Base-by-base conservation (phyloP, 31 red algal genomes). In the Endocladia muricata region DNA sequence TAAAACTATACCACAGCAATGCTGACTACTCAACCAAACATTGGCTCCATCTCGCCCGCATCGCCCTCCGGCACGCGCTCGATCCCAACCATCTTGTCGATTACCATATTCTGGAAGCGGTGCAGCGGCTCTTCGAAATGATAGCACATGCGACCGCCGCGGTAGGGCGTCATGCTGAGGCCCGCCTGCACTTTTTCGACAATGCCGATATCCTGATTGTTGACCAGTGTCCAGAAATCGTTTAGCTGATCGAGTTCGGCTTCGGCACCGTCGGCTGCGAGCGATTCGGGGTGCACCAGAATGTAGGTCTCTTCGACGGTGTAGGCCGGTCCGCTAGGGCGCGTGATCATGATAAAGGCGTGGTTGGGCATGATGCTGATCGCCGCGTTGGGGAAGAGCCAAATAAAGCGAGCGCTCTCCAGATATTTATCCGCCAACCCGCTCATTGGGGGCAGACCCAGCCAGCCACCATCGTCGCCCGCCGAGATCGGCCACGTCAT, bases 131-230 rank as follows among this genome's bases (percentile, higher is more conserved):
- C 60, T 28, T 64, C 60, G 60, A 64, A 64, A 13, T 23, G 60
- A 28, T 11, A 23, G 11, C 15, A 15, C 17, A 64, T 11, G 13
- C 17, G 60, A 11, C 60, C 60, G n/a, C 15, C 15, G 25, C 15
- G 15, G 25, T 21, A 15, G 17, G n/a, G 11, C 11, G 15, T 23
- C 26, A 11, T 17, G 26, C 15, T 23, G 11, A 64, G 25, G 60
- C 60, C 60, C 17, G 15, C 15, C 60, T 64, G 60, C 11, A 11
- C 60, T 11, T 23, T 11, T 23, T 64, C 15, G 17, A 64, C 60
- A 64, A 64, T 64, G 60, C 26, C 60, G 60, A 64, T 64, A 23
- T 64, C 60, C 26, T 64, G 15, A 30, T 28, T 64, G 60, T 64
- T 64, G 15, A 64, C 60, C 13, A 21, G 15, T 11, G 26, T 11